Conservation (phyloP, 768 basidiomycete species). For the Suillus subalutaceus region DNA sequence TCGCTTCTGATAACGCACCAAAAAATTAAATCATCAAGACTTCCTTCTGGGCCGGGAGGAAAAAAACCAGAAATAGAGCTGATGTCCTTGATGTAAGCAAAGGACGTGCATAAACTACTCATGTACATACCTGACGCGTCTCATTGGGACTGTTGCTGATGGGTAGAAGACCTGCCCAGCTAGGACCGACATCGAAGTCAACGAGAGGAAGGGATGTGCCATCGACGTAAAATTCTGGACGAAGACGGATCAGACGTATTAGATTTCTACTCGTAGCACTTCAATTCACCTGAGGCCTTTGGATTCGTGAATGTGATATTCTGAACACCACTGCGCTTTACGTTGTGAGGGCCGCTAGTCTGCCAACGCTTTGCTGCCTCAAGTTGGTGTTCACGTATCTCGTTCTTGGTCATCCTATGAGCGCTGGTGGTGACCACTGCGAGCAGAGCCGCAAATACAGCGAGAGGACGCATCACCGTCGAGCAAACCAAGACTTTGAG, state of each 20-base stretch:
- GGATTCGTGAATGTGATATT: slow-evolving; percentile 76
- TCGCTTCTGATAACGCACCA: slow-evolving; percentile 45
- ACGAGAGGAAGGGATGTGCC: slow-evolving; percentile 67
- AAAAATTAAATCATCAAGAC: slow-evolving; percentile 72
- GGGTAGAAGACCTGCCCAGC: slow-evolving; percentile 75
- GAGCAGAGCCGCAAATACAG: slow-evolving; percentile 16
- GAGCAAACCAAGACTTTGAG: background rate
- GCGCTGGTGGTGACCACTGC: slow-evolving; percentile 11
- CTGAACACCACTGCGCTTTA: slow-evolving; percentile 37
- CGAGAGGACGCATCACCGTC: slow-evolving; percentile 19
- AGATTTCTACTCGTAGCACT: background rate
- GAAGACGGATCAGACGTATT: background rate
- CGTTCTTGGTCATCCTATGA: slow-evolving; percentile 39
- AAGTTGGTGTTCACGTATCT: slow-evolving; percentile 48
- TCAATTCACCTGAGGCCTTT: slow-evolving; percentile 54
- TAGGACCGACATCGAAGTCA: slow-evolving; percentile 73
- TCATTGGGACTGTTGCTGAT: slow-evolving; percentile 64
- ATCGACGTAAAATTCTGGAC: slow-evolving; percentile 68
- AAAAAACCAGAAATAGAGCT: slow-evolving; percentile 87
- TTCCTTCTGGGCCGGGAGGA: slow-evolving; percentile 76
- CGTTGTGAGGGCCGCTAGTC: background rate
- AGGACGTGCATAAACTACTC: background rate
- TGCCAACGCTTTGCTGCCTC: slow-evolving; percentile 50
- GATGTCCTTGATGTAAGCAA: background rate
- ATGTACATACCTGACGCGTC: slow-evolving; percentile 57